phyloP scores from a whole-genome alignment of 805 yeast species.

The Lipomyces chichibuensis region DNA sequence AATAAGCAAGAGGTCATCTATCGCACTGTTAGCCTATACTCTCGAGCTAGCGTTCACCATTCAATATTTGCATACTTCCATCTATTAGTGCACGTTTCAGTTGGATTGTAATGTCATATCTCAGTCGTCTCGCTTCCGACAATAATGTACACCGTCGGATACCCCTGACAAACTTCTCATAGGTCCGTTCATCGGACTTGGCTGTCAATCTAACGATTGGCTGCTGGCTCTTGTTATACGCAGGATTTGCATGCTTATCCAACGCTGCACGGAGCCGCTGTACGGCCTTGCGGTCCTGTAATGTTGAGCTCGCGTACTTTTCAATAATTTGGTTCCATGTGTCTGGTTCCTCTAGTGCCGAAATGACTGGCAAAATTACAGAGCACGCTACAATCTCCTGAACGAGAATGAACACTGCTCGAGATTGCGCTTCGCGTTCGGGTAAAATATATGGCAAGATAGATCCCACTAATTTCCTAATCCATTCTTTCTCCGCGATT shows the following conservation, averaged over 20 bases:
- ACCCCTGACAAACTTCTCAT: conserved; percentile 48
- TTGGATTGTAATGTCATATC: conserved; percentile 54
- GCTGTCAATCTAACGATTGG: conserved; percentile 45
- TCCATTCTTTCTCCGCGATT: conserved; percentile 54
- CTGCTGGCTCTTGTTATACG: conserved; percentile 20
- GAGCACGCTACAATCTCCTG: conserved; percentile 66
- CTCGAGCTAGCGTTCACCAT: background rate
- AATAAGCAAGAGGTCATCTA: conserved; percentile 39
- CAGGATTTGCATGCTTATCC: conserved; percentile 54
- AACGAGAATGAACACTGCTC: conserved; percentile 54
- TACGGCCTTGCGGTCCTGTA: conserved; percentile 76
- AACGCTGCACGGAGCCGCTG: conserved; percentile 69
- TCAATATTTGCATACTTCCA: conserved; percentile 20
- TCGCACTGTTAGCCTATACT: conserved; percentile 33
- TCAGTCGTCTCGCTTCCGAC: conserved; percentile 54
- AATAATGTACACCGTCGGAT: conserved; percentile 45
- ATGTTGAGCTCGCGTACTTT: conserved; percentile 59
- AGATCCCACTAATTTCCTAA: conserved; percentile 49
- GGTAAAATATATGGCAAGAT: conserved; percentile 58
- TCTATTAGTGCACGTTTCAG: conserved; percentile 49
- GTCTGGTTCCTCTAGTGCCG: conserved; percentile 69
- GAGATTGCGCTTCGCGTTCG: conserved; percentile 48
- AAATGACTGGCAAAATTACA: conserved; percentile 56
- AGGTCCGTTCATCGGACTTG: conserved; percentile 48
- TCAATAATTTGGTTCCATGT: conserved; percentile 71